Conservation (phyloP, 2,329 filamentous ascomycete genomes). For the Lachnellula suecica region DNA sequence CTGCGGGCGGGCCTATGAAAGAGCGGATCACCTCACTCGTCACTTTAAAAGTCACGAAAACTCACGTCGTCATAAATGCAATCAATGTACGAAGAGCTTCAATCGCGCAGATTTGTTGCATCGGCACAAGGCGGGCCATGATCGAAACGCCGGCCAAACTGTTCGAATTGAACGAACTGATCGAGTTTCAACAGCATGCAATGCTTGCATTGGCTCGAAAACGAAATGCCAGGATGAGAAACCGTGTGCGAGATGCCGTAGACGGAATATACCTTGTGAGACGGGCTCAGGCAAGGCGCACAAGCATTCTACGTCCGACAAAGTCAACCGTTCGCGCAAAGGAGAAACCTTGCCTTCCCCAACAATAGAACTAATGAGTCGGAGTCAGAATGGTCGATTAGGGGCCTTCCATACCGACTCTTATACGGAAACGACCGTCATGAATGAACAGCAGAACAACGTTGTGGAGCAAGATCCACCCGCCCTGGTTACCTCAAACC, state of each 20-base stretch:
- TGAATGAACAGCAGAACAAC: not conserved
- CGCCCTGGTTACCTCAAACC: not conserved
- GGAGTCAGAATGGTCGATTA: not conserved
- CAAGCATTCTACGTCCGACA: not conserved
- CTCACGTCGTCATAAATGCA: constrained; percentile 19
- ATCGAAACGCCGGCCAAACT: constrained; percentile 5
- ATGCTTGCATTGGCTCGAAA: constrained; percentile 12
- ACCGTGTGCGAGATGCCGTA: constrained; percentile 12
- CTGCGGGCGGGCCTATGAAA: constrained; percentile 19
- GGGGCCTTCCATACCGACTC: too few relatives aligned
- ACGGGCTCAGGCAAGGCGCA: not conserved
- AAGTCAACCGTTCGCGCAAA: not conserved
- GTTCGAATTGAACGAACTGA: constrained; percentile 1
- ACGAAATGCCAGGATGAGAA: constrained; percentile 13
- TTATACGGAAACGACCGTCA: too few relatives aligned
- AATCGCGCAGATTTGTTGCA: constrained; percentile 20
- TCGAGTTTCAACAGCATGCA: constrained; percentile 13
- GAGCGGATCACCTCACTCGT: constrained; percentile 15
- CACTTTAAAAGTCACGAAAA: constrained; percentile 25
- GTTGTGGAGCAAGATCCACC: not conserved
- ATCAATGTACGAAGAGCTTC: constrained; percentile 22
- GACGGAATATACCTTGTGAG: constrained; percentile 10
- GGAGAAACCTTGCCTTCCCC: not conserved
- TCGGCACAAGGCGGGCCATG: constrained; percentile 19
- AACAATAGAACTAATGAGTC: too few relatives aligned